Conservation (phyloP, 2,329 filamentous ascomycete species). For the Aspergillus unguis region DNA sequence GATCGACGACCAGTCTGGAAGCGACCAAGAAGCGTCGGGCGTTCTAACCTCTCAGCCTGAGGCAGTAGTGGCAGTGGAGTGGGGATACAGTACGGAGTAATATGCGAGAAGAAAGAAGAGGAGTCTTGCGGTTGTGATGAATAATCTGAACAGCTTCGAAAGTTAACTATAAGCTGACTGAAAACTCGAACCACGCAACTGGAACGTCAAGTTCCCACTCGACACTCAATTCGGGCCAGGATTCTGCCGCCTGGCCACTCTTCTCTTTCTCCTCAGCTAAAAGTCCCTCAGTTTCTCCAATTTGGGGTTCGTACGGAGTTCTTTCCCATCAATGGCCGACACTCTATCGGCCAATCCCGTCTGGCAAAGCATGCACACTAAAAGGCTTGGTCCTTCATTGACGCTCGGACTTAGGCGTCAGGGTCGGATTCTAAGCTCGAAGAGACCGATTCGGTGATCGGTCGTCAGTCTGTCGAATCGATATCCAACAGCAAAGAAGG, state of each 20-base stretch:
- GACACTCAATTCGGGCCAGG: background rate
- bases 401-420: background rate
- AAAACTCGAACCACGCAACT: background rate
- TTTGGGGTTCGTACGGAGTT: background rate
- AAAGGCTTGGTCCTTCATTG: constrained; percentile 8
- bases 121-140: background rate
- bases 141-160: background rate
- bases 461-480: background rate
- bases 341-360: background rate
- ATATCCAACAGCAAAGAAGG: too few species aligned
- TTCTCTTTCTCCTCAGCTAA: background rate
- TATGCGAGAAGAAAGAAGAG: background rate
- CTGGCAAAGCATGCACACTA: background rate
- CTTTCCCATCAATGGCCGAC: background rate
- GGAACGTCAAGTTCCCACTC: background rate
- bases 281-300: background rate
- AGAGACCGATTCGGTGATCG: background rate
- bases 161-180: background rate
- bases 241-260: background rate
- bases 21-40: constrained; percentile 1
- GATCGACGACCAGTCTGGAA: background rate
- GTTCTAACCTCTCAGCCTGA: background rate
- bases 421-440: constrained; percentile 1
- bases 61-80: background rate
- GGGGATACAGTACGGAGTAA: background rate